Base-by-base conservation (phyloP, 2,329 filamentous ascomycete species). In the Septoria linicola region DNA sequence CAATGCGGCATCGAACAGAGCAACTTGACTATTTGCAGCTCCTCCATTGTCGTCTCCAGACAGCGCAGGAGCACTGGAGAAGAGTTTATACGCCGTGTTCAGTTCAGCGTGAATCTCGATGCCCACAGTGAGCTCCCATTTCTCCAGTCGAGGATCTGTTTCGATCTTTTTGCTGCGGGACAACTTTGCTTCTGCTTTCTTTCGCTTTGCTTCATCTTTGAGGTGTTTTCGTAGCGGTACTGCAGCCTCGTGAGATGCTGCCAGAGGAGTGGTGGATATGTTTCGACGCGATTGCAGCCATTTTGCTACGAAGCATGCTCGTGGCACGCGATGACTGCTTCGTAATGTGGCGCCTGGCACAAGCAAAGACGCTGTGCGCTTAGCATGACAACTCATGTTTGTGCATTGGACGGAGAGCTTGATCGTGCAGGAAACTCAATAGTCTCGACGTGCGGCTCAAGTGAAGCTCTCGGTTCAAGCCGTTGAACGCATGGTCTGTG, bases 81-180 rank as follows among this genome's bases (percentile, higher is more conserved):
- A 99, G 49, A 99, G 81, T 72, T 99, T 99, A 65, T 80, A 79
- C 3, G 81, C 78, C 0, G 91, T 93, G 70, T 97, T 96, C 64
- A 99, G 78, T 72, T 97, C 92, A 16, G 93, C 93, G 68, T 99
- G 93, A 58, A 99, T 93, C 74, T 99, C 93, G 61, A 99, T 91
- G 55, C 93, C 93, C 21, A 97, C 89, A 0, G 92, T 96, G 64
- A 97, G 76, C 70, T 96, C 89, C 93, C 93, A 99, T 27, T 84
- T 84, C 34, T 73, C 67, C 45, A 73, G 53, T 35, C 60, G 32
- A 8, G 62, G 40, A 27, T 67, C 58, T 3, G 44, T 14, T 30
- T 52, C 50, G 19, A 32, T 13, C 25, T 54, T 53, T 20, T 50
- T 59, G 19, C 34, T 52, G 23, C 40, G 32, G 1, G 54, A 58